Percentiles rank a stretch among this genome's conserved stretches.
phyloP scores from a whole-genome alignment of 306 rosid genomes.

The Vicia villosa region DNA sequence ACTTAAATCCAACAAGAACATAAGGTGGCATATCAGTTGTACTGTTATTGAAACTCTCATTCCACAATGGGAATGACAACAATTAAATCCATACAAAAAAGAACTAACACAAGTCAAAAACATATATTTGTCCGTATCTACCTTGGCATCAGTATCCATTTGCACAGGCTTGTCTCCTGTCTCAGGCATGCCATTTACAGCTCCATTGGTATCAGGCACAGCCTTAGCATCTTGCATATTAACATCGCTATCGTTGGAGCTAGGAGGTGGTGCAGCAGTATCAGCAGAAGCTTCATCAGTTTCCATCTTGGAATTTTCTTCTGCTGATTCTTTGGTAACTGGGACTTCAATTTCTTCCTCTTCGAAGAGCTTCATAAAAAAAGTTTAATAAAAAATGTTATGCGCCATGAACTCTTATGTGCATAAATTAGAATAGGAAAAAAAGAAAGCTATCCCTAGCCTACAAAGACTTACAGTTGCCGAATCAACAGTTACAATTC shows the following conservation, averaged over 20 bases:
- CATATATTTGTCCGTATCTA: neutral
- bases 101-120: neutral
- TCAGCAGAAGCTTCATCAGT: constrained; percentile 69
- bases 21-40: no score
- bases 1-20: constrained; percentile 4
- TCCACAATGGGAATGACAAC: neutral
- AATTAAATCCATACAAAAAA: constrained; percentile 8
- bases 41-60: no score
- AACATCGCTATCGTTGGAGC: constrained; percentile 56
- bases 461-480: constrained; percentile 67
- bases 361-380: constrained; percentile 58
- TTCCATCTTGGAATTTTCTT: constrained; percentile 69
- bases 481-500: constrained; percentile 70
- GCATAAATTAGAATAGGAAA: neutral
- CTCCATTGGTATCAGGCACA: constrained; percentile 53
- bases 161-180: constrained; percentile 75
- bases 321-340: constrained; percentile 59
- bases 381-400: neutral
- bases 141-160: constrained; percentile 90
- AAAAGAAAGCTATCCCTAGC: neutral
- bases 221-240: constrained; percentile 85
- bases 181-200: constrained; percentile 66
- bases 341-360: constrained; percentile 87
- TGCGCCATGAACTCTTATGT: neutral
- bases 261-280: constrained; percentile 46